These are phyloP conservation scores for Mariannaea elegans DNA, from an alignment of 2,329 filamentous ascomycete species.

Conservation along the genomic window DNA sequence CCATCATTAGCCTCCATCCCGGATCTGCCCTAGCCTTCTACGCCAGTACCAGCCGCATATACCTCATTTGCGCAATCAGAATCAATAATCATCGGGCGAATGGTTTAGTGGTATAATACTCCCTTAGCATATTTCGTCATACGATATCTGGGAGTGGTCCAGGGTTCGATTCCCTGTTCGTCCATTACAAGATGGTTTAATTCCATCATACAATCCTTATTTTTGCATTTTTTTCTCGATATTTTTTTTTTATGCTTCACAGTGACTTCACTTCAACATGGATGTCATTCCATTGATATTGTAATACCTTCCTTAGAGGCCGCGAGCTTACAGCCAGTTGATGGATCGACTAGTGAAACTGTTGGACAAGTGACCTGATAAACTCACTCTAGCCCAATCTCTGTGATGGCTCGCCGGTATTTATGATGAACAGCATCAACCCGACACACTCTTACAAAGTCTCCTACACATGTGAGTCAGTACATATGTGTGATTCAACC, in stretches of 20 bases:
- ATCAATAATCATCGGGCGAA: conserved; percentile 30
- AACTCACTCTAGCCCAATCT: background rate
- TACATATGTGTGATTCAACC: conserved; percentile 1
- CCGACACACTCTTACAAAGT: background rate
- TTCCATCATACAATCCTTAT: conserved; percentile 22
- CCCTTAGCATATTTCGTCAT: conserved; percentile 34
- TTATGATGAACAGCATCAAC: background rate
- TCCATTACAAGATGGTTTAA: conserved; percentile 30
- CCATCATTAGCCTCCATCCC: background rate
- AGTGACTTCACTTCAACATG: background rate
- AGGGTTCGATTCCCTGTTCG: conserved; percentile 40
- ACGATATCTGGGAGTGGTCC: conserved; percentile 33
- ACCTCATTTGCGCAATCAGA: conserved; percentile 1
- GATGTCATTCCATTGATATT: background rate
- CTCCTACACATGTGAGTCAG: background rate
- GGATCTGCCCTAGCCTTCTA: conserved; percentile 10
- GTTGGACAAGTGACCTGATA: background rate
- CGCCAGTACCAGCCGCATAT: conserved; percentile 8
- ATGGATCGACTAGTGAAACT: no score
- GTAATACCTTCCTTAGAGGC: background rate
- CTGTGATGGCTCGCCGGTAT: no score
- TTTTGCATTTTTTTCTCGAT: conserved; percentile 19
- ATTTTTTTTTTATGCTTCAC: background rate
- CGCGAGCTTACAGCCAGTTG: no score
- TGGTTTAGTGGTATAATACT: conserved; percentile 38